Percentiles rank a stretch among this genome's conserved stretches.
Conservation (phyloP, 1,284 basidiomycete genomes). For the Jaminaea rosea region DNA sequence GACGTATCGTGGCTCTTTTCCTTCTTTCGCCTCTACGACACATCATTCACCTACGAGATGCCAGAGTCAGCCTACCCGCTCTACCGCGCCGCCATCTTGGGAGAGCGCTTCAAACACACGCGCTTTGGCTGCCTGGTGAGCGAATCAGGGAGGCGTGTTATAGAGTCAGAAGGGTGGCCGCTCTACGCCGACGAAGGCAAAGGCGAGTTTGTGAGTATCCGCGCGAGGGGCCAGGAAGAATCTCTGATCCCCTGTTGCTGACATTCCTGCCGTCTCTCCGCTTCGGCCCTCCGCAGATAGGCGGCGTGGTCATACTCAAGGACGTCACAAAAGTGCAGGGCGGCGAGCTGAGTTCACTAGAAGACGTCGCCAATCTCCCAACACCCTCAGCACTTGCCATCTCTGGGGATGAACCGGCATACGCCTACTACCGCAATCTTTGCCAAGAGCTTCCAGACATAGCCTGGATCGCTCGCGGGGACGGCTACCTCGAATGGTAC, state of each 20-base stretch:
- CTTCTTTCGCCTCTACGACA: constrained; percentile 27
- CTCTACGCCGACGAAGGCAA: constrained; percentile 26
- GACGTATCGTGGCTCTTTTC: constrained; percentile 7
- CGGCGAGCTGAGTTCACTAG: too few species aligned
- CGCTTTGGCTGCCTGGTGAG: constrained; percentile 16
- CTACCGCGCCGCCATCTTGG: constrained; percentile 30
- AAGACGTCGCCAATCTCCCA: too few species aligned
- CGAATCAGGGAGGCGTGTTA: constrained; percentile 14
- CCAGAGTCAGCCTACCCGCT: constrained; percentile 27
- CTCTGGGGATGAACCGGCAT: too few species aligned
- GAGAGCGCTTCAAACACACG: constrained; percentile 19
- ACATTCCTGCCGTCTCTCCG: too few species aligned
- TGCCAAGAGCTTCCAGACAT: not conserved
- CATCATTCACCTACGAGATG: constrained; percentile 26
- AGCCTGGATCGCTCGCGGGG: not conserved
- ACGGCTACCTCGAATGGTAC: constrained; percentile 30
- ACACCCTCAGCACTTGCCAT: too few species aligned
- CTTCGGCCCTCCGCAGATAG: too few species aligned
- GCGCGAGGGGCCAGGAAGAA: too few species aligned
- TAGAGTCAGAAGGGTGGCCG: constrained; percentile 28
- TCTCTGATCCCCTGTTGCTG: too few species aligned
- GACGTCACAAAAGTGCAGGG: not conserved
- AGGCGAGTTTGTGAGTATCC: constrained; percentile 30
- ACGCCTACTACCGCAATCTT: not conserved
- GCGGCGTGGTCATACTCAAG: constrained; percentile 9